Base-by-base conservation (phyloP, 768 basidiomycete genomes). In the Tylopilus rubrobrunneus region DNA sequence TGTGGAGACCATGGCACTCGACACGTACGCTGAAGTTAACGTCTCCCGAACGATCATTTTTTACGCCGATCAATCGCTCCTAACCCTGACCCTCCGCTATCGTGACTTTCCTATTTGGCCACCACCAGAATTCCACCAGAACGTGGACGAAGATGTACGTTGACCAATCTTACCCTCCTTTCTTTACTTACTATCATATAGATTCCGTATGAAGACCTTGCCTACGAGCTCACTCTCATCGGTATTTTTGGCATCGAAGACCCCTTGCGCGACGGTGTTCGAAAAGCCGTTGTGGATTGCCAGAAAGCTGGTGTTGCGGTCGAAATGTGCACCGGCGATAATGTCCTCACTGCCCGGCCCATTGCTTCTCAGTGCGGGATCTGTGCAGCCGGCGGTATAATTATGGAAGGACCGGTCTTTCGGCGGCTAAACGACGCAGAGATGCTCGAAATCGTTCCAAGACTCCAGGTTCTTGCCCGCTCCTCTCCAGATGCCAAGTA, bases 241-340 rank as follows among this genome's bases (percentile, higher is more conserved):
- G 89, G 83, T 43, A 90, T 99, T 60, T 84, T 86, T 55, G 97
- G 94, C 63, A 98, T 99, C 63, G 95, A 99, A 66, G 97, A 99
- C 66, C 97, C 95, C 42, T 80, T 99, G 5, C 89, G 96, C 33
- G 79, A 82, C 1, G 93, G 95, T 66, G 97, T 98, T 27, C 82
- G 82, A 15, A 81, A 93, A 11, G 94, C 96, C 17, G 96, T 99
- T 42, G 77, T 80, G 42, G 85, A 90, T 64, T 98, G 95, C 66
- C 84, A 84, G 62, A 80, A 77, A 49, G 96, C 97, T 40, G 95
- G 96, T 56, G 94, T 99, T 12, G 77, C 80, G 21, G 86, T 98
- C 74, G 98, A 97, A 75, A 99, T 98, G 95, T 96, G 92, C 68
- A 98, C 97, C 0, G 97, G 96, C 59, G 95, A 98, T 71, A 98